phyloP scores from a whole-genome alignment of 1,139 yeast genomes.

The Suhomyces chickasaworum region DNA sequence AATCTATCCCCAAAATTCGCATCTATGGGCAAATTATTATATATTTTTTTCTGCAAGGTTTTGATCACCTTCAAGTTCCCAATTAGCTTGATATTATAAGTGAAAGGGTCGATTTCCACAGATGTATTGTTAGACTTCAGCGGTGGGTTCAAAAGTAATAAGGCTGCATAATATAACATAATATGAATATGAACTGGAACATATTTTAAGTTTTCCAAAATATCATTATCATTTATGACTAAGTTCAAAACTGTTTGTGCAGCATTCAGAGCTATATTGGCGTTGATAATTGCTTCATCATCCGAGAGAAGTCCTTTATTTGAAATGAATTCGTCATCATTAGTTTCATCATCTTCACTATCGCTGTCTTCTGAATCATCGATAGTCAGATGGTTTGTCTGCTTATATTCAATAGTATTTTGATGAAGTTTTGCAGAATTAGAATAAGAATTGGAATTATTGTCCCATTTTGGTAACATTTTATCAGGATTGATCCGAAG shows the following conservation, averaged over 20 bases:
- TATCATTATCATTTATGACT: slow-evolving; percentile 61
- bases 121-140: slow-evolving; percentile 24
- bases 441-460: background rate
- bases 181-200: slow-evolving; percentile 73
- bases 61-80: slow-evolving; percentile 37
- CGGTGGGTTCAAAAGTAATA: slow-evolving; percentile 56
- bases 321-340: slow-evolving; percentile 35
- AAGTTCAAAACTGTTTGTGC: slow-evolving; percentile 64
- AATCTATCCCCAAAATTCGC: slow-evolving; percentile 53
- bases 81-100: slow-evolving; percentile 25
- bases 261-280: slow-evolving; percentile 59
- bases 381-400: background rate
- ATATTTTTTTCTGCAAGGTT: slow-evolving; percentile 44
- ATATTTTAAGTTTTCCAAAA: slow-evolving; percentile 56
- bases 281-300: slow-evolving; percentile 38
- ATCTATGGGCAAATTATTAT: slow-evolving; percentile 55
- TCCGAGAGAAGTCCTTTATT: slow-evolving; percentile 41
- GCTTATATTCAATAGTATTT: background rate
- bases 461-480: slow-evolving; percentile 42
- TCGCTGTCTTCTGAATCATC: slow-evolving; percentile 15
- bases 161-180: slow-evolving; percentile 69
- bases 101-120: slow-evolving; percentile 19
- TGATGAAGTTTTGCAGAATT: background rate
- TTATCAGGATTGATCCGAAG: slow-evolving; percentile 38
- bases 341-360: slow-evolving; percentile 31